Evolutionary conservation across 768 basidiomycete species (phyloP), one percentile per base, ranked within the genome.

Genomic region (Trametes gibbosa): DNA sequence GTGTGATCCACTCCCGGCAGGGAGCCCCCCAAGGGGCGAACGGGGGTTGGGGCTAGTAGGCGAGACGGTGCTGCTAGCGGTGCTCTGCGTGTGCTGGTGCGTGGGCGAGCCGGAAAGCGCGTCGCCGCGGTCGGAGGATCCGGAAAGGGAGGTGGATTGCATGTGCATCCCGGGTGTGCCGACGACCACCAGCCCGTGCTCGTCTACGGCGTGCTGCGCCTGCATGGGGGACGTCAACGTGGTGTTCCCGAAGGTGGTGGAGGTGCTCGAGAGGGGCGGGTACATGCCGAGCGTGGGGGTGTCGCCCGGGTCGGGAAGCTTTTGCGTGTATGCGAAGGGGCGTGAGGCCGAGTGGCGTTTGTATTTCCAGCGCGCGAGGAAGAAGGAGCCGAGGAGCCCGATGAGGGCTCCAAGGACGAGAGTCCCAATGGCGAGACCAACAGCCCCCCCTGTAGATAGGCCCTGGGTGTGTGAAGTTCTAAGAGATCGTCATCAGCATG

Each of bases 401-500:
- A 63, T 37, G 25, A 63, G 25, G 10, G 51, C 54, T 6, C 73
- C 73, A 1, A 65, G 40, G 6, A 64, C 12, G 21, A 72, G 59
- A 21, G 69, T 66, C 5, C 61, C 67, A 9, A 71, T 34, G 35
- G 61, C 56, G 7, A 69, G 53, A 5, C 73, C 73, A 9, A 54
- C 56, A 6, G 69, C 61, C 2, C 69, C 67, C 29, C 63, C 68
- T 8, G 66, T 16, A 4, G 65, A 56, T 29, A 65, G 10, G 23
- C 49, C 53, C 5, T 16, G n/a, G 9, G 39, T 19, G 13, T 42
- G 25, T 5, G 58, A 21, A n/a, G 37, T 48, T 14, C 56, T 53
- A 37, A 17, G 25, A 32, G 19, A 3, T 7, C 6, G 24, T 13
- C 9, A 35, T 23, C 1, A 39, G 25, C 23, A 37, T 21, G n/a